phyloP scores from a whole-genome alignment of 371 early-diverging fungal genomes.

The Choanephora cucurbitarum region DNA sequence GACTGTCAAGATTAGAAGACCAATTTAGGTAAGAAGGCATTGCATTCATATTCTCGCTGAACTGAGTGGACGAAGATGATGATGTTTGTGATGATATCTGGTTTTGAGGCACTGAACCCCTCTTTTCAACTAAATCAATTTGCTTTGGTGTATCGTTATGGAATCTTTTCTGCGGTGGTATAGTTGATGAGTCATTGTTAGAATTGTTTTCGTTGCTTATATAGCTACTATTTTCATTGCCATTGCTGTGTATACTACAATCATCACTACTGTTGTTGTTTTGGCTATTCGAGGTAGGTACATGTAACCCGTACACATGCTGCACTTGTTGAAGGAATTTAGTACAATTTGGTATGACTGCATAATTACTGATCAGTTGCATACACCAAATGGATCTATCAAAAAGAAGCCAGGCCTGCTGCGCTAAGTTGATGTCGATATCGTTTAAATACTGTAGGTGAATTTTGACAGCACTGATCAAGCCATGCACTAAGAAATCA shows the following conservation, averaged over 20 bases:
- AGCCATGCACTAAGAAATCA: slow-evolving; percentile 30
- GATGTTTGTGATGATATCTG: neutral
- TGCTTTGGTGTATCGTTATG: neutral
- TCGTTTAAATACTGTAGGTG: slow-evolving; percentile 28
- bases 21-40: neutral
- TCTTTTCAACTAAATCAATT: neutral
- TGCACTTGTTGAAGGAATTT: slow-evolving; percentile 43
- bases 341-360: slow-evolving; percentile 36
- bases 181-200: neutral
- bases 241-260: neutral
- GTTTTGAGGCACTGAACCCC: neutral
- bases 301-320: slow-evolving; percentile 18
- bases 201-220: neutral
- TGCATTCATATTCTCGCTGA: no score
- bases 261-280: neutral
- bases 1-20: neutral
- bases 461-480: slow-evolving; percentile 32
- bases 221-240: neutral
- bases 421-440: slow-evolving; percentile 27
- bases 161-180: neutral
- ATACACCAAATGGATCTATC: slow-evolving; percentile 32
- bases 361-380: slow-evolving; percentile 29
- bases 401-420: slow-evolving; percentile 40
- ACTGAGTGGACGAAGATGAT: neutral
- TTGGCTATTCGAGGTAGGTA: neutral